Evolutionary conservation across 352 stramenopile species (phyloP).

Genomic region (Blastocystis sp.): DNA sequence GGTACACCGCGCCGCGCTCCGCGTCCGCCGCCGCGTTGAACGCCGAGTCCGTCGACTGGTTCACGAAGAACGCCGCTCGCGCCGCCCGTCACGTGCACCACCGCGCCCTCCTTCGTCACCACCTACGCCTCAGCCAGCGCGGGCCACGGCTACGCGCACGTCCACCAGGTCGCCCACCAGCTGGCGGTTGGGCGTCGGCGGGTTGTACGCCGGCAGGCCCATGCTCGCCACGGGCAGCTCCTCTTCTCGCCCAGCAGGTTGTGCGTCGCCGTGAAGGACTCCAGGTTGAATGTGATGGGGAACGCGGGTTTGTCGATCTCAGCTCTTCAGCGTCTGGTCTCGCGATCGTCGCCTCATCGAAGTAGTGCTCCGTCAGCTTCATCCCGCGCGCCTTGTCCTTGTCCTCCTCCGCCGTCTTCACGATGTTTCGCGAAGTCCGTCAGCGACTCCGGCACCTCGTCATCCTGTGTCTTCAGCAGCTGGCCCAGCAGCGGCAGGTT

Average conservation of each 20-base stretch:
- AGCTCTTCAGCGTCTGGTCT: slow-evolving; percentile 42
- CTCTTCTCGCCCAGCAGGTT: slow-evolving; percentile 32
- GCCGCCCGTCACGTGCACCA: slow-evolving; percentile 32
- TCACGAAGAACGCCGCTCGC: slow-evolving; percentile 55
- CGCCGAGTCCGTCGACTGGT: slow-evolving; percentile 41
- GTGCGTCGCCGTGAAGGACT: slow-evolving; percentile 17
- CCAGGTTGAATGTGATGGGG: slow-evolving; percentile 33
- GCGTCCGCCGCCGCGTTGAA: slow-evolving; percentile 11
- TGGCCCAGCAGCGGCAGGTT: slow-evolving; percentile 31
- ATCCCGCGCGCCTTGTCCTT: background rate
- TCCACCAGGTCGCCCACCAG: slow-evolving; percentile 52
- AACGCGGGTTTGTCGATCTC: slow-evolving; percentile 24
- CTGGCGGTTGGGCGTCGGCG: slow-evolving; percentile 9
- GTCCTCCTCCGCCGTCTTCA: background rate
- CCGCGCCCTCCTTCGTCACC: slow-evolving; percentile 20
- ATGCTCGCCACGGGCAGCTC: background rate
- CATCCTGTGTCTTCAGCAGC: slow-evolving; percentile 38
- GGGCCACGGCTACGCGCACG: background rate
- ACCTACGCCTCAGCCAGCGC: background rate
- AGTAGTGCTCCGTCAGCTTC: slow-evolving; percentile 37
- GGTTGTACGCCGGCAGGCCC: slow-evolving; percentile 22
- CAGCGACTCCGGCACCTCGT: slow-evolving; percentile 18
- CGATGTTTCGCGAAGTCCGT: slow-evolving; percentile 11
- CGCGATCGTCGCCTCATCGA: slow-evolving; percentile 22
- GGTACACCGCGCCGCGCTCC: slow-evolving; percentile 8